phyloP scores from a whole-genome alignment of 1,139 yeast genomes.

The Tardiomyces digboiensis region DNA sequence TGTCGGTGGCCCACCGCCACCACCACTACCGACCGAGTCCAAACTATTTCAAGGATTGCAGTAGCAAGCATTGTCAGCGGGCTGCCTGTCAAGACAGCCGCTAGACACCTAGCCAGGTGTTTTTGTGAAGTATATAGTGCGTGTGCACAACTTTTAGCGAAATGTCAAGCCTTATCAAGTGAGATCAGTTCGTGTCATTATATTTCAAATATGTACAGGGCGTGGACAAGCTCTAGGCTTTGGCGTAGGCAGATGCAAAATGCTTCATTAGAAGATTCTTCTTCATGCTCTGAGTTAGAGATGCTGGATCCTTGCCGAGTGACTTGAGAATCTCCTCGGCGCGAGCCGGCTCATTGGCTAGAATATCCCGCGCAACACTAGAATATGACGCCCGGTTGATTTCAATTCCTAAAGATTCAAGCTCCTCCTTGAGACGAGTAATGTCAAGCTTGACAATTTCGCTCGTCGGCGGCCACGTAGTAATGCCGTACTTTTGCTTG shows the following conservation, averaged over 20 bases:
- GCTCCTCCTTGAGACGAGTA: slow-evolving; percentile 15
- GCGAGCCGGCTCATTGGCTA: slow-evolving; percentile 22
- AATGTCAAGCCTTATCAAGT: too few species aligned
- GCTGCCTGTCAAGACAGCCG: too few species aligned
- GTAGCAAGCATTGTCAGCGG: too few species aligned
- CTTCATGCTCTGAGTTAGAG: slow-evolving; percentile 21
- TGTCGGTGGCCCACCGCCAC: too few species aligned
- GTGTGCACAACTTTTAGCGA: too few species aligned
- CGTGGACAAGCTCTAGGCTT: too few species aligned
- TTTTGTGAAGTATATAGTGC: too few species aligned
- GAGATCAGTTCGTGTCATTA: too few species aligned
- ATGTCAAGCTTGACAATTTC: slow-evolving; percentile 20
- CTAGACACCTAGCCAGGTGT: too few species aligned
- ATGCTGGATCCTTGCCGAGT: slow-evolving; percentile 21
- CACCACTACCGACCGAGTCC: too few species aligned
- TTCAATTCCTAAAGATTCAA: slow-evolving; percentile 17
- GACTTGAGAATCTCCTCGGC: slow-evolving; percentile 21
- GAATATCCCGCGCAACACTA: slow-evolving; percentile 11
- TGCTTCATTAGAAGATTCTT: slow-evolving; percentile 26
- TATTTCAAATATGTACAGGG: too few species aligned
- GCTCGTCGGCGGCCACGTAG: slow-evolving; percentile 46
- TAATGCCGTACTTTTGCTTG: slow-evolving; percentile 40
- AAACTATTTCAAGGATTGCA: too few species aligned
- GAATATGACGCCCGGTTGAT: slow-evolving; percentile 11
- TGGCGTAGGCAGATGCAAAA: slow-evolving; percentile 7